Base-by-base conservation (phyloP, 2,329 filamentous ascomycete species). In the Nigrospora sphaerica region DNA sequence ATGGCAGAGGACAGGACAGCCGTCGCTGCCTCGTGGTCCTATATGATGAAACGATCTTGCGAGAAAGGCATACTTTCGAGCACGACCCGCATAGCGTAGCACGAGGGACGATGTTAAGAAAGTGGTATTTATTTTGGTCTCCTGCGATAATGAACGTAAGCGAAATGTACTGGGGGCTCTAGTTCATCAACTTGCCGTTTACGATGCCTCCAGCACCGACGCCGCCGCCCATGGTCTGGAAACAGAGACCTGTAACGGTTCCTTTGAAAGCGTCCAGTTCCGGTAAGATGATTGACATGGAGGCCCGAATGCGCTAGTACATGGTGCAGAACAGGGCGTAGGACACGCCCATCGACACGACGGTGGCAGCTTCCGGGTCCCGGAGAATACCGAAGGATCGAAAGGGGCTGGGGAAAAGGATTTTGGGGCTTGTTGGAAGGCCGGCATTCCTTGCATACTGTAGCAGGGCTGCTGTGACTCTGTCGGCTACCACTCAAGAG, bases 121-220 rank as follows among this genome's bases (percentile, higher is more conserved):
- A 23, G 19, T 4, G 4, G 4, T 23, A 23, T 23, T 23, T 23
- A 7, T 4, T 23, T 23, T 4, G 19, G 7, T 4, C 4, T 23
- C 19, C 19, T 23, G 19, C 19, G 7, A 23, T 7, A 23, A 23
- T 23, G 7, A 23, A 23, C 4, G n/a, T n/a, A n/a, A n/a, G n/a
- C n/a, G n/a, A n/a, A 37, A 71, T 65, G 11, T 73, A 66, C 1
- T 68, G 63, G 54, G 76, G 83, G 53, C 77, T 80, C 61, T 68
- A 71, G 56, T 83, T 78, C 12, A 81, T 65, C 1, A 79, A 45
- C 12, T 63, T 62, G 10, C 77, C 72, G 32, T 61, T 64, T 14
- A 68, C 57, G 19, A 68, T 41, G 9, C 49, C 47, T 17, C 52
- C 48, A 17, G 61, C 42, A 32, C 68, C 53, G 36, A 61, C 58